A percentile compares a stretch with the other conserved stretches of the same genome.
These are phyloP conservation scores for Xylaria grammica DNA, from an alignment of 495 filamentous ascomycete species.

Conservation along the genomic window DNA sequence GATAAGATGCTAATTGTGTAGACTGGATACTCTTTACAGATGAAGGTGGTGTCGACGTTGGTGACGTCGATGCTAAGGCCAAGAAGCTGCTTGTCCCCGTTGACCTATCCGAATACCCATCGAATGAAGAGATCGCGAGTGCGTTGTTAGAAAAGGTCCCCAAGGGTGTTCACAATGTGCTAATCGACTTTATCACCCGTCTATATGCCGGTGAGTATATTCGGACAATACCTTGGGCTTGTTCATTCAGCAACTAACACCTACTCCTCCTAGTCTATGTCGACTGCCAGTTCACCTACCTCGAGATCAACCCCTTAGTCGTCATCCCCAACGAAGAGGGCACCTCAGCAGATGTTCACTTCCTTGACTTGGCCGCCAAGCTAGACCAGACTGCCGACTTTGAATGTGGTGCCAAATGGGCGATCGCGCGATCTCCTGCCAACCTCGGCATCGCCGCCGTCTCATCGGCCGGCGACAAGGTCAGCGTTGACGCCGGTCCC, in stretches of 20 bases:
- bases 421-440: slow-evolving; percentile 84
- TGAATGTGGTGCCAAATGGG: slow-evolving; percentile 99
- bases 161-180: slow-evolving; percentile 92
- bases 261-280: slow-evolving; percentile 72
- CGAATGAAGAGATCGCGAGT: slow-evolving; percentile 88
- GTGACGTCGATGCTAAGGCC: slow-evolving; percentile 98
- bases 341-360: slow-evolving; percentile 94
- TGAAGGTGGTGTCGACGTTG: slow-evolving; percentile 99
- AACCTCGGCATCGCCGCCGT: slow-evolving; percentile 77
- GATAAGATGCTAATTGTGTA: slow-evolving; percentile 54
- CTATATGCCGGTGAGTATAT: slow-evolving; percentile 30
- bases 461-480: slow-evolving; percentile 66
- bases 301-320: slow-evolving; percentile 99
- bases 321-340: slow-evolving; percentile 92
- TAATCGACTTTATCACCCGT: slow-evolving; percentile 95
- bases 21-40: slow-evolving; percentile 99
- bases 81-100: slow-evolving; percentile 98
- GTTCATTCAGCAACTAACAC: slow-evolving; percentile 12
- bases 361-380: slow-evolving; percentile 98
- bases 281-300: slow-evolving; percentile 99
- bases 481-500: slow-evolving; percentile 94
- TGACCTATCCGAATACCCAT: slow-evolving; percentile 92
- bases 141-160: slow-evolving; percentile 91
- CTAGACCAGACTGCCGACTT: slow-evolving; percentile 99
- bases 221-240: not conserved